Base-by-base conservation (phyloP, 164 flowering plant genomes). In the Berberis thunbergii region DNA sequence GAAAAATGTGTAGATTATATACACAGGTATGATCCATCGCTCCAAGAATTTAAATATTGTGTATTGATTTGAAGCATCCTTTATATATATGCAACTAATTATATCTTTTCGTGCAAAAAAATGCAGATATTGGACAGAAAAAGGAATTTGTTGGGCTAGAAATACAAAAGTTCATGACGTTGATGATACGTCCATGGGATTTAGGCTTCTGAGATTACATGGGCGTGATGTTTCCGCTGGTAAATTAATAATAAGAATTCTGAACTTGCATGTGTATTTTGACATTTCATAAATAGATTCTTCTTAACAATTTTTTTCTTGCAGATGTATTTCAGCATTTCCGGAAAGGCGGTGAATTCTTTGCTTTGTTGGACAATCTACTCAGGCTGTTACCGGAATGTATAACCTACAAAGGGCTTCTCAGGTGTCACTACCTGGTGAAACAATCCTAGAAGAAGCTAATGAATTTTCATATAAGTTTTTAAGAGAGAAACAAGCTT, bases 261-360 rank as follows among this genome's bases (percentile, higher is more conserved):
- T 26, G 26, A 26, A 26, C 5, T 48, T 48, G 50, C 50, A 2
- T 48, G 50, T 6, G 10, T 2, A 4, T 26, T 26, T 26, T 26
- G 26, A 26, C 26, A 26, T 26, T 26, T 26, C 0, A 26, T 26
- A 26, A 26, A 26, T 26, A 26, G 26, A 26, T 26, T 26, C 26
- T 26, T 26, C 5, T 48, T 6, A 48, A 2, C 50, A 7, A 1
- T 7, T 4, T 48, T 48, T 48, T 48, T 2, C 9, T 11, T 48
- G 1, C 50, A 48, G 50, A 11, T 48, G 50, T 11, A 86, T 60
- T 9, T 86, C 89, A 56, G 77, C 55, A 54, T 38, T 38, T 54
- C 6, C 13, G 4, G 40, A 54, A n/a, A 54, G 57, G 2, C 13
- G 57, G 40, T n/a, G 4, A 54, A 13, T 56, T 56, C 59, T 56